phyloP scores from a whole-genome alignment of 2,329 filamentous ascomycete genomes.

The Paecilomyces formosus region DNA sequence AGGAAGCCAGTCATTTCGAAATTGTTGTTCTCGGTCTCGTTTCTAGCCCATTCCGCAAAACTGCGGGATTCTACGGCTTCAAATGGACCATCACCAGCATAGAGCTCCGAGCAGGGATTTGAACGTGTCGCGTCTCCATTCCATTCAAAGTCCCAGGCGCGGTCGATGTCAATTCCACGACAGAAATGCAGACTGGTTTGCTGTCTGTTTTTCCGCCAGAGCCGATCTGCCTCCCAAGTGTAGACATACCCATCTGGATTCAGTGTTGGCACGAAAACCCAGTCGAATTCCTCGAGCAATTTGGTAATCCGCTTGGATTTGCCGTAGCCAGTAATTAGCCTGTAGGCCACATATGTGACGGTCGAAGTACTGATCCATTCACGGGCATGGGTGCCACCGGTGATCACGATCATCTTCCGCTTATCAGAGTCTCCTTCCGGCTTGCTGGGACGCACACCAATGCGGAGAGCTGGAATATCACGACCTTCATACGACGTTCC shows the following conservation, averaged over 20 bases:
- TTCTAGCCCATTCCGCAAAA: constrained; percentile 75
- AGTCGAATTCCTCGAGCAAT: constrained; percentile 75
- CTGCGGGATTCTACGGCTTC: constrained; percentile 70
- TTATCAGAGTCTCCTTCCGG: constrained; percentile 36
- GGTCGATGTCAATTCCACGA: constrained; percentile 80
- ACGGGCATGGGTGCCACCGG: constrained; percentile 81
- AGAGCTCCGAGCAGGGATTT: constrained; percentile 88
- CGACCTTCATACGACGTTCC: constrained; percentile 85
- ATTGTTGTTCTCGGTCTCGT: constrained; percentile 63
- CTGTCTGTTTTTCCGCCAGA: constrained; percentile 91
- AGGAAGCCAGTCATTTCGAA: constrained; percentile 75
- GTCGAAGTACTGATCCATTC: constrained; percentile 96
- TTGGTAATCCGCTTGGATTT: constrained; percentile 64
- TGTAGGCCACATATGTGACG: constrained; percentile 85
- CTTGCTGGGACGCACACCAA: constrained; percentile 55
- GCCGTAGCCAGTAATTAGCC: constrained; percentile 74
- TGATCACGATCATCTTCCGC: constrained; percentile 72
- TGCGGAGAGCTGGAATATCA: constrained; percentile 71
- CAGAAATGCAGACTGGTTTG: constrained; percentile 76
- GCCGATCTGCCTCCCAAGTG: constrained; percentile 80
- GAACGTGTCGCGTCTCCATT: constrained; percentile 56
- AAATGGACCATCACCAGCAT: constrained; percentile 75
- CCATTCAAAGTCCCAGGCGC: constrained; percentile 80
- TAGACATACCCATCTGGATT: constrained; percentile 96
- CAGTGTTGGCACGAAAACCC: constrained; percentile 77